Percentiles rank a stretch among this genome's conserved stretches.
phyloP scores from a whole-genome alignment of 2,329 filamentous ascomycete species.

The Didymella exigua region DNA sequence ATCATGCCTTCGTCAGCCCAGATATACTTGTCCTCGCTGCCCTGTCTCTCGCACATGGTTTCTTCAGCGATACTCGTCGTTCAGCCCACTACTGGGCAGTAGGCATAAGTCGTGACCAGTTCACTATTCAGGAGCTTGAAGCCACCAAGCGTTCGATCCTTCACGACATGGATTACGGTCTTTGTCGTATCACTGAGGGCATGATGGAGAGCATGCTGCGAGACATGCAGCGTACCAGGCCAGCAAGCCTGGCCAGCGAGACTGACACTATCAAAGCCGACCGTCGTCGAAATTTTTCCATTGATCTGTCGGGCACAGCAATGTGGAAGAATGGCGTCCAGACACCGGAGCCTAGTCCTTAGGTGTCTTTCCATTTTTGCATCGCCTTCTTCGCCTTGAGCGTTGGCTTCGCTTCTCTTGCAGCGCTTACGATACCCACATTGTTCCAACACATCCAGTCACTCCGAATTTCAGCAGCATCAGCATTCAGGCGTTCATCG shows the following conservation, averaged over 20 bases:
- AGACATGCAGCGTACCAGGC: conserved; percentile 36
- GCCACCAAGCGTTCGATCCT: conserved; percentile 43
- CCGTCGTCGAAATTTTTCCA: conserved; percentile 32
- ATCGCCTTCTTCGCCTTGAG: neutral
- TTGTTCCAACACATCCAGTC: conserved; percentile 13
- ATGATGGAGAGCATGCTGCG: conserved; percentile 39
- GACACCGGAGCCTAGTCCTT: conserved; percentile 50
- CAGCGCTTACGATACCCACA: conserved; percentile 29
- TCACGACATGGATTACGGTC: conserved; percentile 46
- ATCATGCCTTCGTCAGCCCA: conserved; percentile 27
- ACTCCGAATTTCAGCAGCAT: conserved; percentile 11
- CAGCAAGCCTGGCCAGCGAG: conserved; percentile 3
- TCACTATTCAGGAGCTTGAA: conserved; percentile 40
- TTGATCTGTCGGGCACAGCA: conserved; percentile 36
- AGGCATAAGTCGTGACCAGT: conserved; percentile 31
- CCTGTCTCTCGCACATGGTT: conserved; percentile 43
- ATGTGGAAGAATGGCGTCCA: conserved; percentile 43
- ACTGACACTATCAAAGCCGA: conserved; percentile 16
- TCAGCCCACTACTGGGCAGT: conserved; percentile 43
- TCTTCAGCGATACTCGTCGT: conserved; percentile 39
- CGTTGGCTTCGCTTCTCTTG: conserved; percentile 8
- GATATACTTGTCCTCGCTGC: conserved; percentile 47
- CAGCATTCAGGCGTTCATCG: conserved; percentile 9
- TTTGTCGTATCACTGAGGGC: conserved; percentile 42
- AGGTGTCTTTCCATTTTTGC: conserved; percentile 15